Percentiles rank a stretch among this genome's conserved stretches.
These are phyloP conservation scores for Thalia dealbata DNA, from an alignment of 176 grass and related monocot species.

Conservation along the genomic window DNA sequence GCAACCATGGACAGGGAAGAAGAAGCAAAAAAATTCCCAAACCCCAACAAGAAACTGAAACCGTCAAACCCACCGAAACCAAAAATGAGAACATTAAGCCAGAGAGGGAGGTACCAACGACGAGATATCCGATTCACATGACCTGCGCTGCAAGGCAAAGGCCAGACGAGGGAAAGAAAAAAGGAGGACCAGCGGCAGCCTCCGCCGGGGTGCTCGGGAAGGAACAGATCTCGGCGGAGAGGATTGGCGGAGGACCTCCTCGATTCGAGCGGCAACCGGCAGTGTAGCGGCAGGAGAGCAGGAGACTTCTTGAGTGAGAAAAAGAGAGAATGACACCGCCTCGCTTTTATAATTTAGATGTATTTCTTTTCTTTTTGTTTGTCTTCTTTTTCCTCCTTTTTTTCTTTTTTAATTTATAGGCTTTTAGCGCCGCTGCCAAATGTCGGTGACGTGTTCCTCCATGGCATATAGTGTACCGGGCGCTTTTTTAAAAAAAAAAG, in stretches of 20 bases:
- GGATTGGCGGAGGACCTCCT: not conserved
- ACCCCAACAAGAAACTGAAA: not conserved
- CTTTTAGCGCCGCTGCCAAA: too few species aligned
- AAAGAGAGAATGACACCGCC: not conserved
- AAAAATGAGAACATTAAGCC: not conserved
- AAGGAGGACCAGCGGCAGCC: not conserved
- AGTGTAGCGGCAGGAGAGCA: not conserved
- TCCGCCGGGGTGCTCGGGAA: not conserved
- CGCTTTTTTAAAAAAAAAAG: too few species aligned
- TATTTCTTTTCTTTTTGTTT: not conserved
- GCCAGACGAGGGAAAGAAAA: not conserved
- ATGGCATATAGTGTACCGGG: too few species aligned
- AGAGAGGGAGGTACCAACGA: not conserved
- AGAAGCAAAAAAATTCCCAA: not conserved
- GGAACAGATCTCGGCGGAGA: not conserved
- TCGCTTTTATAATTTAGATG: not conserved
- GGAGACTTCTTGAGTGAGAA: not conserved
- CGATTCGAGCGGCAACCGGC: not conserved
- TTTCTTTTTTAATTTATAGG: not conserved
- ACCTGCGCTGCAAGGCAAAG: not conserved
- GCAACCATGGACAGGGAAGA: not conserved
- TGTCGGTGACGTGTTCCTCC: too few species aligned
- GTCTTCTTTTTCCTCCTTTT: too few species aligned
- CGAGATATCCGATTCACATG: not conserved
- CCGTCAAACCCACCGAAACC: not conserved